Percentiles rank a stretch among this genome's conserved stretches.
These are phyloP conservation scores for Tulasnella sp. DNA, from an alignment of 768 basidiomycete species.

Conservation along the genomic window DNA sequence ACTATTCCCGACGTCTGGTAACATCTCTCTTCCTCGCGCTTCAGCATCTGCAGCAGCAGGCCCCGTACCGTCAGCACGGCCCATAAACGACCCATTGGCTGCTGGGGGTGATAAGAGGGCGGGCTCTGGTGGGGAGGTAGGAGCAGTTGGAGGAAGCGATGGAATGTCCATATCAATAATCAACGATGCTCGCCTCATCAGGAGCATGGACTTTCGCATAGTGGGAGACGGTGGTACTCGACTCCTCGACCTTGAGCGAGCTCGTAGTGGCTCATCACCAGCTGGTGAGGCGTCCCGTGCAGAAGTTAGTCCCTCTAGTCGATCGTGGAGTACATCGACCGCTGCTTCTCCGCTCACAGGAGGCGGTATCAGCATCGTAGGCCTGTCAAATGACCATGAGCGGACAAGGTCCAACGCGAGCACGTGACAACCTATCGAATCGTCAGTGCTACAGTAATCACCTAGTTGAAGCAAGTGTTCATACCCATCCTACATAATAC, in stretches of 20 bases:
- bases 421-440: constrained; percentile 65
- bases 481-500: constrained; percentile 91
- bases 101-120: not conserved
- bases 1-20: no score
- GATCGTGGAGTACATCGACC: constrained; percentile 20
- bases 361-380: constrained; percentile 30
- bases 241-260: constrained; percentile 1
- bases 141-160: constrained; percentile 44
- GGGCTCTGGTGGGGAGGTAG: constrained; percentile 32
- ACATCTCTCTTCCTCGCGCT: not conserved
- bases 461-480: constrained; percentile 20
- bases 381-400: constrained; percentile 84
- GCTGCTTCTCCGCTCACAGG: constrained; percentile 17
- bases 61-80: not conserved
- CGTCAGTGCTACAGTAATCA: not conserved
- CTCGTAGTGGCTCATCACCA: not conserved
- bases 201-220: constrained; percentile 2
- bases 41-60: not conserved
- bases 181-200: constrained; percentile 49
- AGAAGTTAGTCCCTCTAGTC: constrained; percentile 27
- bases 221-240: constrained; percentile 10
- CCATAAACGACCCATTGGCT: no score
- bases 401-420: constrained; percentile 82
- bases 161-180: constrained; percentile 81
- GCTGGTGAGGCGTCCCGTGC: no score